A percentile compares a stretch with the other conserved stretches of the same genome.
Conservation (phyloP, 2,329 filamentous ascomycete genomes). For the Penicillium sp. region DNA sequence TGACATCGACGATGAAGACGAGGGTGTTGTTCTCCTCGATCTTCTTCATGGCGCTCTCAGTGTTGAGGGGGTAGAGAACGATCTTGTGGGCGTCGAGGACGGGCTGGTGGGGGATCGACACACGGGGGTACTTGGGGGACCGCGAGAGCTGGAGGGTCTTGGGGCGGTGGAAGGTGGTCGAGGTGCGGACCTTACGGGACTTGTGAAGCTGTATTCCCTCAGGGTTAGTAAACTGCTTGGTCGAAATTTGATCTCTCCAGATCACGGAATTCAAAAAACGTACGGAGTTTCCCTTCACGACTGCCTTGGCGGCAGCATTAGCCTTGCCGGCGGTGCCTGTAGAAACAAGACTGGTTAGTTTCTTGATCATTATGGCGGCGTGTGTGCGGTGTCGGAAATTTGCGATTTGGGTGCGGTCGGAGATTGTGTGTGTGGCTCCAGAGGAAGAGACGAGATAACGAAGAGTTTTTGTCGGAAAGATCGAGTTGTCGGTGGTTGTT, state of each 20-base stretch:
- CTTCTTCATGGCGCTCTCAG: slow-evolving; percentile 99
- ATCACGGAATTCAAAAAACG: slow-evolving; percentile 46
- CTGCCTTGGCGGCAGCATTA: slow-evolving; percentile 90
- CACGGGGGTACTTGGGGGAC: slow-evolving; percentile 93
- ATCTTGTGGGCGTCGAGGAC: slow-evolving; percentile 97
- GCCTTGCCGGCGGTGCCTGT: slow-evolving; percentile 65
- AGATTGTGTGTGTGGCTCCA: slow-evolving; percentile 1
- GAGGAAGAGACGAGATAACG: neutral
- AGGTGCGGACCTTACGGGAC: slow-evolving; percentile 87
- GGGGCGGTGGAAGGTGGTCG: slow-evolving; percentile 94
- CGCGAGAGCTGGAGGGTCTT: slow-evolving; percentile 94
- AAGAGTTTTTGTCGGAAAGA: neutral
- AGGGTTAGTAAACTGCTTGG: slow-evolving; percentile 3
- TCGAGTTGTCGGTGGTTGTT: neutral
- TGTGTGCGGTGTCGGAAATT: slow-evolving; percentile 13
- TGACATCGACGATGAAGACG: slow-evolving; percentile 94
- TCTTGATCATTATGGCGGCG: slow-evolving; percentile 1
- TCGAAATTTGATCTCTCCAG: neutral
- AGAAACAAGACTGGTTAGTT: slow-evolving; percentile 28
- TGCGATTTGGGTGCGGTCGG: slow-evolving; percentile 7
- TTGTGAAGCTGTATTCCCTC: slow-evolving; percentile 67
- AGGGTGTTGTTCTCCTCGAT: slow-evolving; percentile 99
- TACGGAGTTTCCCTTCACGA: slow-evolving; percentile 95
- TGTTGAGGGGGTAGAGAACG: slow-evolving; percentile 98
- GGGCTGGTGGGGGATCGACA: slow-evolving; percentile 84